These are phyloP conservation scores for Citrullus colocynthis DNA, from an alignment of 306 rosid species.

Conservation along the genomic window DNA sequence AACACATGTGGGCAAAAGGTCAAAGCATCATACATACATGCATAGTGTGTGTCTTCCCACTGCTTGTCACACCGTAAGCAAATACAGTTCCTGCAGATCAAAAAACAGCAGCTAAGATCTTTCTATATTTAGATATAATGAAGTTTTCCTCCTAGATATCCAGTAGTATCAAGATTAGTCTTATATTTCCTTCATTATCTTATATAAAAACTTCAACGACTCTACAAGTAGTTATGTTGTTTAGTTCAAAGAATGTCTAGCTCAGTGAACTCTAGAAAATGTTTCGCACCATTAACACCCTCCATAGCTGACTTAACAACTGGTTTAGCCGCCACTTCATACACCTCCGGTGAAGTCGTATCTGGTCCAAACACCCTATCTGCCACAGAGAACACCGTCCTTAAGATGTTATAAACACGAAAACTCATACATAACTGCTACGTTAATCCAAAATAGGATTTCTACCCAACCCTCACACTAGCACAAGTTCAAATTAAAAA, in stretches of 20 bases:
- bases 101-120: neutral
- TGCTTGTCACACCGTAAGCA: slow-evolving; percentile 98
- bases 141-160: neutral
- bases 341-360: slow-evolving; percentile 67
- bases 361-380: slow-evolving; percentile 95
- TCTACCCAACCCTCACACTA: neutral
- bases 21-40: slow-evolving; percentile 55
- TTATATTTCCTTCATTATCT: neutral
- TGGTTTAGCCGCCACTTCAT: slow-evolving; percentile 95
- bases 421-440: neutral
- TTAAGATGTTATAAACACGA: slow-evolving; percentile 7
- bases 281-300: slow-evolving; percentile 74
- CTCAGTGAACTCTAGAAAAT: neutral
- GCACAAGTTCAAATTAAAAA: neutral
- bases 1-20: neutral
- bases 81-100: slow-evolving; percentile 80
- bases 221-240: neutral
- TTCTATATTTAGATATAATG: neutral
- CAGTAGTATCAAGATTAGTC: neutral
- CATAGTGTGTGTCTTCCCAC: slow-evolving; percentile 99
- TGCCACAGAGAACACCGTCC: slow-evolving; percentile 29
- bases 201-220: neutral
- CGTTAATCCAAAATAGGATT: neutral
- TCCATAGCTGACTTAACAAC: slow-evolving; percentile 98
- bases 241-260: neutral